Base-by-base conservation (phyloP, 2,329 filamentous ascomycete species). In the Biscogniauxia mediterranea region DNA sequence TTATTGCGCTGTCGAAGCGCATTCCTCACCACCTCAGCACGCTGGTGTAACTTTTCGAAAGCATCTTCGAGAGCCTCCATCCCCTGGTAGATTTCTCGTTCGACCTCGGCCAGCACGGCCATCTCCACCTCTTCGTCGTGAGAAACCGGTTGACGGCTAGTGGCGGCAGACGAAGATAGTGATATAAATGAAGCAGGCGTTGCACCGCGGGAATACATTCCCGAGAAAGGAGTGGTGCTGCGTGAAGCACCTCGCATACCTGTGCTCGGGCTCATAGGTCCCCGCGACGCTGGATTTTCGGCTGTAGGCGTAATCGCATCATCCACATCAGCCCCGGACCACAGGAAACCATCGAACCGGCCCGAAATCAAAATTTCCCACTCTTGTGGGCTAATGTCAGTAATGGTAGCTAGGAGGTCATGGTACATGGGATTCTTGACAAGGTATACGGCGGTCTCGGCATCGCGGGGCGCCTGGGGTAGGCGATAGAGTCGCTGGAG, bases 281-380 rank as follows among this genome's bases (percentile, higher is more conserved):
- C 74, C 52, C 79, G 76, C 7, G 78, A 80, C 13, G 77, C 23
- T 23, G 5, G 74, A 32, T 72, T 71, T n/a, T 83, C 81, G 56
- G 74, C 71, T 32, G 71, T 82, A 59, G 75, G 75, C 46, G 69
- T 69, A 7, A 71, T 67, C 28, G 69, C 70, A 51, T 82, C 80
- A 25, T 85, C 83, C n/a, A 69, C 74, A 57, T 97, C 93, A 6
- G 92, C 92, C 21, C 94, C 94, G 52, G 92, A 96, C 87, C 94
- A 96, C 20, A 97, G 82, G 77, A 98, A 98, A 3, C 94, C 94
- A 72, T 97, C 93, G 70, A 98, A 98, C 26, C 94, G 90, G 26
- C 94, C 94, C 0, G 94, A 97, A 4, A 90, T 92, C 13, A 98
- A 82, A 59, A 98, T 96, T 64, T 97, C 94, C 94, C 94, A 98